Evolutionary conservation across 257 asterid genomes (phyloP).

Genomic region (Solanum appendiculatum): DNA sequence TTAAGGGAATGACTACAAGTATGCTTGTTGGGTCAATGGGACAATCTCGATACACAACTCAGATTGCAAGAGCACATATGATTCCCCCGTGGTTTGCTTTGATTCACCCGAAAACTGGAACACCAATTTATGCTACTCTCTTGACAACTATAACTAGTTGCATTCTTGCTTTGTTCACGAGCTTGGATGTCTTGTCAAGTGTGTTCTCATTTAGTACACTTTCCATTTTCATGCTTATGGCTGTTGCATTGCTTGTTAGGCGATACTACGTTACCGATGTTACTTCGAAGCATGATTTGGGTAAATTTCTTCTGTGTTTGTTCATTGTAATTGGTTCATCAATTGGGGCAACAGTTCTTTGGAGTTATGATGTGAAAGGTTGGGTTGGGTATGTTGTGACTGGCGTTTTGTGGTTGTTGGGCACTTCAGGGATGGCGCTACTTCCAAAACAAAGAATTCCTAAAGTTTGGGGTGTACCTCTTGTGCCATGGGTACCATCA

Average conservation of each 20-base stretch:
- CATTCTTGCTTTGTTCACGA: conserved; percentile 68
- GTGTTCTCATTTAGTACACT: conserved; percentile 82
- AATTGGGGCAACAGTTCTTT: conserved; percentile 40
- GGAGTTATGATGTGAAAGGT: conserved; percentile 32
- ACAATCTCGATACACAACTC: conserved; percentile 94
- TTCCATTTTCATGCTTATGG: conserved; percentile 96
- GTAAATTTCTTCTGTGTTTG: conserved; percentile 35
- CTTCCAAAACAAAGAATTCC: conserved; percentile 58
- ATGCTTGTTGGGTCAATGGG: conserved; percentile 96
- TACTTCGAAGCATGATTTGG: conserved; percentile 36
- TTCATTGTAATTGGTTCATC: conserved; percentile 50
- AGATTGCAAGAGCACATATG: conserved; percentile 89
- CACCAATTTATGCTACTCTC: conserved; percentile 79
- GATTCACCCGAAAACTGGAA: conserved; percentile 78
- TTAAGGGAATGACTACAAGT: conserved; percentile 96
- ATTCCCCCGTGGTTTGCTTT: conserved; percentile 85
- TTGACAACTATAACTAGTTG: conserved; percentile 62
- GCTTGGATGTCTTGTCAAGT: conserved; percentile 78
- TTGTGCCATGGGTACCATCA: conserved; percentile 89
- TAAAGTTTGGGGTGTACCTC: conserved; percentile 92
- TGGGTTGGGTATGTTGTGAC: conserved; percentile 34
- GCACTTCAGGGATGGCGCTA: conserved; percentile 63
- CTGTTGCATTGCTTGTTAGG: conserved; percentile 77
- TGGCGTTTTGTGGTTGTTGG: conserved; percentile 49
- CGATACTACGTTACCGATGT: conserved; percentile 64